phyloP scores from a whole-genome alignment of 2,329 filamentous ascomycete genomes.

The Botrytis aclada region DNA sequence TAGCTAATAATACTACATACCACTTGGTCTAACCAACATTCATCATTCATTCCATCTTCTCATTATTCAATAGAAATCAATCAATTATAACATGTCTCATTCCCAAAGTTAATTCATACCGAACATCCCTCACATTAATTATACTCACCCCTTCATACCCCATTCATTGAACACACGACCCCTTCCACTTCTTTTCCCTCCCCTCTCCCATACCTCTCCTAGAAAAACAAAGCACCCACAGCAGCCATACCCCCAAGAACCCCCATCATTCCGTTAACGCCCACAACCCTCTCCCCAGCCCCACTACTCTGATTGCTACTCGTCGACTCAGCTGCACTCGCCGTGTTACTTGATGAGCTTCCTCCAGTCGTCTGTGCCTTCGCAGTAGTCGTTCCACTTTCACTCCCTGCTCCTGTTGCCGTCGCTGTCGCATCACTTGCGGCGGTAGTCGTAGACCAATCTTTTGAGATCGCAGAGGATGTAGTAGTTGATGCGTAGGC shows the following conservation, averaged over 20 bases:
- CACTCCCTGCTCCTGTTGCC: constrained; percentile 8
- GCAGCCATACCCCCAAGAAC: background rate
- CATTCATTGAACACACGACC: background rate
- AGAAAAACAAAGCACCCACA: background rate
- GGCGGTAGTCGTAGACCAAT: constrained; percentile 21
- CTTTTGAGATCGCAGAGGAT: constrained; percentile 24
- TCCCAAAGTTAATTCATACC: background rate
- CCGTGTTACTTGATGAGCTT: background rate
- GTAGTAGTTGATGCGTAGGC: constrained; percentile 26
- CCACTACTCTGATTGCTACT: background rate
- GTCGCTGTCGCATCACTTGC: constrained; percentile 9
- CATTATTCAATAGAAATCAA: background rate
- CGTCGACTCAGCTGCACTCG: constrained; percentile 20
- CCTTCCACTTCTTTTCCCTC: too few species aligned
- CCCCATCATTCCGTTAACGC: background rate
- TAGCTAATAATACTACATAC: background rate
- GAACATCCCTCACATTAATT: background rate
- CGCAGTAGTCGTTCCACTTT: constrained; percentile 11
- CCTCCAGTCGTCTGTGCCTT: constrained; percentile 18
- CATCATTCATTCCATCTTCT: background rate
- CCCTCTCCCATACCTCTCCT: background rate
- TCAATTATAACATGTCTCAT: background rate
- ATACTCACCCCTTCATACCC: background rate
- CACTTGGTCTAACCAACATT: background rate
- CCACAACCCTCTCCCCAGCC: background rate